phyloP scores from a whole-genome alignment of 495 filamentous ascomycete genomes.

The Neurospora sp. region DNA sequence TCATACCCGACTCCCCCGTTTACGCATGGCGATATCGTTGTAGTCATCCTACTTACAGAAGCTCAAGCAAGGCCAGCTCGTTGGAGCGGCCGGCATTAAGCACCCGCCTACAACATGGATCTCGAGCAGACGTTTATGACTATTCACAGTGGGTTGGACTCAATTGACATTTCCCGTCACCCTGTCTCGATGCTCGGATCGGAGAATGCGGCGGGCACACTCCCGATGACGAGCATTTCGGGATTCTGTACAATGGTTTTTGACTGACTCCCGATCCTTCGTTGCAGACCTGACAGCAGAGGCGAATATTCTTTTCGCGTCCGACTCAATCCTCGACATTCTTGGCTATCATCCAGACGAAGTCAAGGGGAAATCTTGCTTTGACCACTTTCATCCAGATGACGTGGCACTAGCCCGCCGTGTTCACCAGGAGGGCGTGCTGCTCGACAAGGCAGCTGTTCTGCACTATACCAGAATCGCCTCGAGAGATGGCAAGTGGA shows the following conservation, averaged over 20 bases:
- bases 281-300: slow-evolving; percentile 60
- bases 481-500: slow-evolving; percentile 59
- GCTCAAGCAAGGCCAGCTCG: slow-evolving; percentile 25
- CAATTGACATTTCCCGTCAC: slow-evolving; percentile 4
- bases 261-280: slow-evolving; percentile 2
- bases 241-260: neutral
- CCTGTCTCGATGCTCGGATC: slow-evolving; percentile 1
- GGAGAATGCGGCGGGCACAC: neutral
- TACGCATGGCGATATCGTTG: slow-evolving; percentile 24
- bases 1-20: neutral
- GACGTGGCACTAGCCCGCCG: slow-evolving; percentile 68
- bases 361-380: slow-evolving; percentile 66
- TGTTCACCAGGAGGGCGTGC: slow-evolving; percentile 62
- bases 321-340: slow-evolving; percentile 73
- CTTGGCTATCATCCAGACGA: slow-evolving; percentile 71
- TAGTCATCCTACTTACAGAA: slow-evolving; percentile 16
- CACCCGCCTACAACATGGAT: slow-evolving; percentile 46
- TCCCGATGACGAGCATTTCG: neutral
- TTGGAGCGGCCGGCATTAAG: slow-evolving; percentile 24
- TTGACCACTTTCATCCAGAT: slow-evolving; percentile 79
- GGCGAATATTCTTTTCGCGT: slow-evolving; percentile 74
- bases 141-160: slow-evolving; percentile 63
- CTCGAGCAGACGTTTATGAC: slow-evolving; percentile 80
- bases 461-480: slow-evolving; percentile 69
- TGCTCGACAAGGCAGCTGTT: slow-evolving; percentile 77